These are phyloP conservation scores for Rhizophora apiculata DNA, from an alignment of 345 rosid genomes.

Conservation along the genomic window DNA sequence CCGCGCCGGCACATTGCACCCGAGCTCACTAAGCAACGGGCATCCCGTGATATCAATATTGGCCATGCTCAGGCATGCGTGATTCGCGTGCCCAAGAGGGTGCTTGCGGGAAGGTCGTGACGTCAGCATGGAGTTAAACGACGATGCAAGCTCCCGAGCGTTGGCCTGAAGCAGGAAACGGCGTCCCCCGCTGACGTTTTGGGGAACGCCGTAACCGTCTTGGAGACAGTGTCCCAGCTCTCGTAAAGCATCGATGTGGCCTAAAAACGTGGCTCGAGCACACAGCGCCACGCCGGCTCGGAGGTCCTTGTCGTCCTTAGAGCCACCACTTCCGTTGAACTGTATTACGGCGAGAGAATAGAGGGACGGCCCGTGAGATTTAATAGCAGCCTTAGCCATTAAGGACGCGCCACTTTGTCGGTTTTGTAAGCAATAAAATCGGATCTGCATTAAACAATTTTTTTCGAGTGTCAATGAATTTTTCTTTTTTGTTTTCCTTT, in stretches of 20 bases:
- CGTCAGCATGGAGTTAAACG: conserved; percentile 23
- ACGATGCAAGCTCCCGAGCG: conserved; percentile 48
- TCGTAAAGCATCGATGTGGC: conserved; percentile 56
- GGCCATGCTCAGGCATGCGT: neutral
- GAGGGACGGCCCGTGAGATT: conserved; percentile 54
- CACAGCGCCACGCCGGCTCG: conserved; percentile 61
- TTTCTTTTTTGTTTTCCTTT: too few species aligned
- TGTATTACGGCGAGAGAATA: conserved; percentile 62
- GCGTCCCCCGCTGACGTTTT: conserved; percentile 45
- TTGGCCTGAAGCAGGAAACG: conserved; percentile 56
- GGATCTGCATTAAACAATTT: conserved; percentile 41
- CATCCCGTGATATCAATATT: conserved; percentile 7
- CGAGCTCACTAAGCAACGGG: conserved; percentile 37
- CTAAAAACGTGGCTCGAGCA: conserved; percentile 56
- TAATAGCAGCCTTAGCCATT: conserved; percentile 66
- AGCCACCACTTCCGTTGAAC: conserved; percentile 72
- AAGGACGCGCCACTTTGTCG: conserved; percentile 50
- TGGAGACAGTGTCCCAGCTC: conserved; percentile 72
- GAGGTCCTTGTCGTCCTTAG: conserved; percentile 48
- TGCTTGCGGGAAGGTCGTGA: conserved; percentile 1
- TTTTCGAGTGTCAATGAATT: too few species aligned
- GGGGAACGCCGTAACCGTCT: conserved; percentile 66
- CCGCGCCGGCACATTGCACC: conserved; percentile 33
- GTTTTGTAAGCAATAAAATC: conserved; percentile 58
- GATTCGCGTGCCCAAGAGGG: neutral